Percentiles rank a stretch among this genome's conserved stretches.
phyloP scores from a whole-genome alignment of 441 rosid species.

The Mallotus japonicus region DNA sequence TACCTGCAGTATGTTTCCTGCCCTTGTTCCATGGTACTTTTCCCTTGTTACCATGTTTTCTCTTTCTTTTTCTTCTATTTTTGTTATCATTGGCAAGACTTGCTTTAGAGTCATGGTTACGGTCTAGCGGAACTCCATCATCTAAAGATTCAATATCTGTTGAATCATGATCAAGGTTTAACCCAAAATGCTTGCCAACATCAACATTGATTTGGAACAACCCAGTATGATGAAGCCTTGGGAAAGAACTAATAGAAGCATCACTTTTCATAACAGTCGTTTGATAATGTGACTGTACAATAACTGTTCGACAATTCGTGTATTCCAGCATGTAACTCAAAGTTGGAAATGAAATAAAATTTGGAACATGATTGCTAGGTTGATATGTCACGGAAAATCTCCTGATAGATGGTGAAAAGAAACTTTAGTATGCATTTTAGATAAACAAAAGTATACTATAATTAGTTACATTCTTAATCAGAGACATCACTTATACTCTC shows the following conservation, averaged over 20 bases:
- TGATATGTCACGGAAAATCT: constrained; percentile 33
- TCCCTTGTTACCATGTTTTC: constrained; percentile 75
- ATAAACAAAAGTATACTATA: too few relatives aligned
- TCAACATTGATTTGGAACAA: constrained; percentile 29
- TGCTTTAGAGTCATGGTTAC: constrained; percentile 9
- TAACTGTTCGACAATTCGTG: constrained; percentile 4
- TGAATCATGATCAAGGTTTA: constrained; percentile 18
- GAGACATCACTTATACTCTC: neutral
- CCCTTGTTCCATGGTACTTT: constrained; percentile 89
- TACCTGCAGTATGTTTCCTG: constrained; percentile 66
- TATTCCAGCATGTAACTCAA: constrained; percentile 23
- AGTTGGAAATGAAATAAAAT: constrained; percentile 22
- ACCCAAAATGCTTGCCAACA: constrained; percentile 23
- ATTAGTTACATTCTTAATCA: neutral
- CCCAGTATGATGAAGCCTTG: constrained; percentile 21
- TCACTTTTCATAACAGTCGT: constrained; percentile 22
- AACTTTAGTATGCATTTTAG: too few relatives aligned
- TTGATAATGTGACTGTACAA: constrained; percentile 11
- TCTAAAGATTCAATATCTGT: constrained; percentile 25
- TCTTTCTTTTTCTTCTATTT: constrained; percentile 54
- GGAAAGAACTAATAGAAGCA: constrained; percentile 26
- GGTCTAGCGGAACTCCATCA: constrained; percentile 26
- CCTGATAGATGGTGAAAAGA: constrained; percentile 28
- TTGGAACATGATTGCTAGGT: constrained; percentile 11
- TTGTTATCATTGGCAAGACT: constrained; percentile 27